Evolutionary conservation across 2,329 filamentous ascomycete species (phyloP), one percentile per base, ranked within the genome.

Genomic region (Arthrobotrys conoides): DNA sequence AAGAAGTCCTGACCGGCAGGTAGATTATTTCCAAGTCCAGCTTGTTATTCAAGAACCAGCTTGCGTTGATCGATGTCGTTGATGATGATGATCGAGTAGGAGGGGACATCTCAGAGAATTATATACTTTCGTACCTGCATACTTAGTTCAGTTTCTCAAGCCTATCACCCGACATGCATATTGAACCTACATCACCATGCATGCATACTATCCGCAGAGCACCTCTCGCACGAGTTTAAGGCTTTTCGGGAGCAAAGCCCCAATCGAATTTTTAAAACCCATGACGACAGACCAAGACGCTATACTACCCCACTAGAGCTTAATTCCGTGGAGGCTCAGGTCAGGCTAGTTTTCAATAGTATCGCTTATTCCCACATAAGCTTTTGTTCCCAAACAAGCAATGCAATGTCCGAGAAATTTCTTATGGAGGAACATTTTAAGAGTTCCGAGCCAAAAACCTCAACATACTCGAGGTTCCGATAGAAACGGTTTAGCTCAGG

Each of bases 31-130:
- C 12, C 66, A 69, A 69, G 66, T 24, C 38, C 66, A 59, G 66
- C 66, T 68, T 68, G 49, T 59, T 59, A 59, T 41, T 59, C 53
- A 59, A 41, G 53, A 38, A 41, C 53, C n/a, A 16, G 53, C 53
- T 61, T 44, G 57, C 18, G 38, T 53, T 51, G 48, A 51, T 49
- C 16, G 46, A 33, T 55, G 51, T 14, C 33, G 53, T 22, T 59
- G 57, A 61, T 44, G 36, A 61, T 41, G 36, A 61, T 33, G 44
- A 61, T 44, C 6, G 20, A 61, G 22, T 16, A n/a, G 14, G 36
- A 44, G 36, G 14, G 36, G 12, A n/a, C 27, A 61, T n/a, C 36
- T 27, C n/a, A 38, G 33, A 41, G 10, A 27, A 14, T 61, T 61
- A 61, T 61, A 61, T 61, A 61, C 20, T 27, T 41, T 44, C 5